Evolutionary conservation across 2,329 filamentous ascomycete genomes (phyloP).

Genomic region (Tolypocladium capitatum): DNA sequence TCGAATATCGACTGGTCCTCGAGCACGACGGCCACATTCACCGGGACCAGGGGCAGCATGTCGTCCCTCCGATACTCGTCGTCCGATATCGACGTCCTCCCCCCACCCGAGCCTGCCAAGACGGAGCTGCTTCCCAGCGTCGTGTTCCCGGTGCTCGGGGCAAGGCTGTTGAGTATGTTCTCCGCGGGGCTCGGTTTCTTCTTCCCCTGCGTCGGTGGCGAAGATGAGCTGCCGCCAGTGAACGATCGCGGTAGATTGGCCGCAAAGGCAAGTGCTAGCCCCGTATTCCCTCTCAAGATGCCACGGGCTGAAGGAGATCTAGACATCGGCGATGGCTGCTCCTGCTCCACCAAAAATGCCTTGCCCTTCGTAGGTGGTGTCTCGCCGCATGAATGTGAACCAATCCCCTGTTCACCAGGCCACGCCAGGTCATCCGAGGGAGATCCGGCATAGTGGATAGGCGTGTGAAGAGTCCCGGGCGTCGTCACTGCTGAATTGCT

Average conservation of each 20-base stretch:
- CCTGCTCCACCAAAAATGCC: slow-evolving; percentile 30
- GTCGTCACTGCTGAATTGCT: slow-evolving; percentile 43
- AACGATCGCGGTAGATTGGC: slow-evolving; percentile 39
- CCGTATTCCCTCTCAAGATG: slow-evolving; percentile 40
- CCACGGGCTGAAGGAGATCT: slow-evolving; percentile 44
- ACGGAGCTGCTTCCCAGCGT: slow-evolving; percentile 36
- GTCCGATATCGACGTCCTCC: slow-evolving; percentile 39
- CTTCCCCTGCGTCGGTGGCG: slow-evolving; percentile 26
- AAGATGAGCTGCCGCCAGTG: slow-evolving; percentile 25
- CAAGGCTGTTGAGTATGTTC: slow-evolving; percentile 41
- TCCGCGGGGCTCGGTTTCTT: slow-evolving; percentile 52
- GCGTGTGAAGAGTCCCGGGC: slow-evolving; percentile 42
- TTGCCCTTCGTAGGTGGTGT: slow-evolving; percentile 41
- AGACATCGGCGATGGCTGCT: slow-evolving; percentile 39
- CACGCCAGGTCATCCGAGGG: slow-evolving; percentile 42
- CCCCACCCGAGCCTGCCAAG: slow-evolving; percentile 30
- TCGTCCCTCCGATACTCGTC: slow-evolving; percentile 37
- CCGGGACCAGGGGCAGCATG: slow-evolving; percentile 31
- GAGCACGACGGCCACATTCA: slow-evolving; percentile 38
- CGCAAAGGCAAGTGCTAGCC: slow-evolving; percentile 40
- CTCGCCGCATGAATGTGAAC: slow-evolving; percentile 48
- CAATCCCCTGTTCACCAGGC: slow-evolving; percentile 39
- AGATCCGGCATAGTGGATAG: slow-evolving; percentile 39
- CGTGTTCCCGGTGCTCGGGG: slow-evolving; percentile 32
- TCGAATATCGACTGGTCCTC: slow-evolving; percentile 54